These are phyloP conservation scores for Phytophthora litchii DNA, from an alignment of 352 stramenopile species.

Conservation along the genomic window DNA sequence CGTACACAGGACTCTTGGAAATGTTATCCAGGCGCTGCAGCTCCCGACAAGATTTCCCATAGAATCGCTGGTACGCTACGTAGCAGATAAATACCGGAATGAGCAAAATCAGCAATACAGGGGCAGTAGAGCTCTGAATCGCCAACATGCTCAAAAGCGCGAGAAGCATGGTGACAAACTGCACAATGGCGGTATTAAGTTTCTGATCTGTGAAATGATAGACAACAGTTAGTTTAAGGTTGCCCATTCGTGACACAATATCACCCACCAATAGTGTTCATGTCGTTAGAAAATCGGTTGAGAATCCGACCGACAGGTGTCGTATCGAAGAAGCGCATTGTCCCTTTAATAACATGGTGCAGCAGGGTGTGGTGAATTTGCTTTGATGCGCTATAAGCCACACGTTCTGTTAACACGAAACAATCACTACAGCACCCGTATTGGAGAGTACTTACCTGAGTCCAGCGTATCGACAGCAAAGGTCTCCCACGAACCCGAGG, in stretches of 20 bases:
- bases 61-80: conserved; percentile 67
- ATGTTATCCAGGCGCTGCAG: conserved; percentile 69
- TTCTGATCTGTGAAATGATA: conserved; percentile 51
- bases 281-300: conserved; percentile 79
- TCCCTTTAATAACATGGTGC: conserved; percentile 65
- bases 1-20: conserved; percentile 90
- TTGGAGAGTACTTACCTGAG: conserved; percentile 42
- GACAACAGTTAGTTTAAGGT: conserved; percentile 8
- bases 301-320: conserved; percentile 82
- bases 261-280: conserved; percentile 63
- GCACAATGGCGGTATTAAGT: conserved; percentile 49
- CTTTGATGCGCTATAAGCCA: conserved; percentile 55
- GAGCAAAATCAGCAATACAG: conserved; percentile 56
- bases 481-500: conserved; percentile 55
- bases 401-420: conserved; percentile 8
- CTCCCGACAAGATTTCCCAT: conserved; percentile 69
- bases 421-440: background rate
- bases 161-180: conserved; percentile 55
- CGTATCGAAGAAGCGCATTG: conserved; percentile 89
- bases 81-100: conserved; percentile 74
- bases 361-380: conserved; percentile 70
- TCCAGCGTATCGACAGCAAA: conserved; percentile 53
- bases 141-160: conserved; percentile 59
- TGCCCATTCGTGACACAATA: background rate
- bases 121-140: conserved; percentile 53